A percentile compares a stretch with the other conserved stretches of the same genome.
These are phyloP conservation scores for Anthracocystis panici-leucophaei DNA, from an alignment of 1,284 basidiomycete species.

Conservation along the genomic window DNA sequence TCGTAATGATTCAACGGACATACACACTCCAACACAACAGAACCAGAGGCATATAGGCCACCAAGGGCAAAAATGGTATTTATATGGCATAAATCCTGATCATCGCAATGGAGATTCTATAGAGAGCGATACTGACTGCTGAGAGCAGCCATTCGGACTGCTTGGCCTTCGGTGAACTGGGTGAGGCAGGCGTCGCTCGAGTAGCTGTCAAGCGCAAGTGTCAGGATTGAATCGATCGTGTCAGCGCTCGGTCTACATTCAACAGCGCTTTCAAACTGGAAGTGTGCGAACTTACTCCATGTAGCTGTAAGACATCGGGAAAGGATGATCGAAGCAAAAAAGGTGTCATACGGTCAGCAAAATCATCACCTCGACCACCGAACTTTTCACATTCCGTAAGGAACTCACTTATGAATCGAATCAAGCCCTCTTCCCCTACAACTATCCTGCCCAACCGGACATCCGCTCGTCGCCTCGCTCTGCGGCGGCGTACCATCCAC, in stretches of 20 bases:
- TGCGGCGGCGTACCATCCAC: slow-evolving; percentile 73
- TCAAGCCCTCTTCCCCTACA: slow-evolving; percentile 44
- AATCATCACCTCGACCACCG: background rate
- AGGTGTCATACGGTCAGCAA: background rate
- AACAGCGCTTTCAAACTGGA: no score
- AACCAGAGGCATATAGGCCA: no score
- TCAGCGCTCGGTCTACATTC: background rate
- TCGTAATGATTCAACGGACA: background rate
- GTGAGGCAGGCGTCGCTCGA: slow-evolving; percentile 50
- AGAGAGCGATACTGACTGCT: slow-evolving; percentile 29
- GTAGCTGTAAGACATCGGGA: slow-evolving; percentile 22
- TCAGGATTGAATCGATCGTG: no score
- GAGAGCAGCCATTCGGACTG: slow-evolving; percentile 48
- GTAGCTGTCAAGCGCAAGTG: slow-evolving; percentile 21
- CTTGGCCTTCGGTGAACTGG: slow-evolving; percentile 53
- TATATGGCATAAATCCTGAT: background rate
- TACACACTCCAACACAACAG: background rate
- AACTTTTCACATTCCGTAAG: no score
- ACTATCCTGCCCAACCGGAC: slow-evolving; percentile 45
- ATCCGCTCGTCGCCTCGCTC: slow-evolving; percentile 42
- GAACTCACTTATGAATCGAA: slow-evolving; percentile 49
- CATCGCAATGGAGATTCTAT: background rate
- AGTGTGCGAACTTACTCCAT: slow-evolving; percentile 45
- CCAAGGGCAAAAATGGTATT: background rate
- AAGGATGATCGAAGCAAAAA: background rate